Percentiles rank a stretch among this genome's conserved stretches.
Conservation (phyloP, 2,329 filamentous ascomycete species). For the Aquanectria penicillioides region DNA sequence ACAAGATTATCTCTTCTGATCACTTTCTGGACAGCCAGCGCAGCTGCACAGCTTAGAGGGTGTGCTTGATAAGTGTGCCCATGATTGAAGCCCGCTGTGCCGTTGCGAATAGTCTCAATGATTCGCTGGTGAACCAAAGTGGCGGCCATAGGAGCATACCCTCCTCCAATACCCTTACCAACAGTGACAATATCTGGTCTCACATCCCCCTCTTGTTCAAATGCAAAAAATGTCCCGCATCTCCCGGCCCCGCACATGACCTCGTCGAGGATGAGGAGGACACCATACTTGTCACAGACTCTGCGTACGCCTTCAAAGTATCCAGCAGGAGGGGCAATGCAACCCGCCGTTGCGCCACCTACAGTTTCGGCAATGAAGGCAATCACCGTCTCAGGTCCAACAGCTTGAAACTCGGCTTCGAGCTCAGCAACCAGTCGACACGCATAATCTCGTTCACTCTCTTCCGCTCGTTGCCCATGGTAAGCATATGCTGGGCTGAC, state of each 20-base stretch:
- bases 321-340: conserved; percentile 71
- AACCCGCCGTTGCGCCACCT: conserved; percentile 74
- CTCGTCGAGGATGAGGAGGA: conserved; percentile 82
- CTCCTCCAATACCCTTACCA: conserved; percentile 73
- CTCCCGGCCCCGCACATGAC: conserved; percentile 77
- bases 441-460: conserved; percentile 70
- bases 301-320: conserved; percentile 76
- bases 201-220: conserved; percentile 65
- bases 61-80: conserved; percentile 72
- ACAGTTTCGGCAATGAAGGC: conserved; percentile 80
- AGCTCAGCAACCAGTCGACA: conserved; percentile 70
- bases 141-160: conserved; percentile 70
- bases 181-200: conserved; percentile 72
- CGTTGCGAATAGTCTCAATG: conserved; percentile 52
- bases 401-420: conserved; percentile 70
- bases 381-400: conserved; percentile 73
- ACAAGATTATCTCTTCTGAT: conserved; percentile 67
- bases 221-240: conserved; percentile 68
- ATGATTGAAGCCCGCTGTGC: conserved; percentile 55
- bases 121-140: conserved; percentile 65
- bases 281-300: conserved; percentile 76
- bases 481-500: conserved; percentile 77
- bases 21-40: conserved; percentile 69
- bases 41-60: conserved; percentile 67
- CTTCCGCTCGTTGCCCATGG: conserved; percentile 60